Base-by-base conservation (phyloP, 345 rosid genomes). In the Punica granatum region DNA sequence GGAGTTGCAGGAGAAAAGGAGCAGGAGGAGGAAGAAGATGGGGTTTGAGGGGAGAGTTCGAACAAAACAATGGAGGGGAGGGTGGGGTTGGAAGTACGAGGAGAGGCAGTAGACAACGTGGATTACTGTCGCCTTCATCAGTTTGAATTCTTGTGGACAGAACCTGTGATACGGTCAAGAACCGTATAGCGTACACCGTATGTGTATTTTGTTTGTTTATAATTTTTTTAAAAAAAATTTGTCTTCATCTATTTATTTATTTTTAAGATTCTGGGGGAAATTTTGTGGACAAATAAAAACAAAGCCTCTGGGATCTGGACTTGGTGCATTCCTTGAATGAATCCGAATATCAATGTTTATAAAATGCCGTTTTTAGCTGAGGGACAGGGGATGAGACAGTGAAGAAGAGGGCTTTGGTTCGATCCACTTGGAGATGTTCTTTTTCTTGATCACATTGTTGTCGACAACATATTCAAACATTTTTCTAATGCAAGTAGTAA, bases 1-100 rank as follows among this genome's bases (percentile, higher is more conserved):
- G 88, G 61, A 77, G 90, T 84, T 88, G 92, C 86, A 73, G 75
- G 61, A 60, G 64, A 19, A 9, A 33, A 36, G 33, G 56, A 8
- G 31, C 25, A 61, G 41, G 23, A 34, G 25, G 81, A 63, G 15
- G 82, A 63, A 42, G 76, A 43, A 56, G 66, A 42, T 60, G 74
- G 54, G 63, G 42, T 41, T 14, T 11, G 30, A 14, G 53, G 39
- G 25, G 39, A 9, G 18, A 18, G 16, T n/a, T 33, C 18, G 9
- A 32, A 18, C 2, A 23, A 31, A 53, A 21, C 15, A 16, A 31
- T 23, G 33, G 13, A 15, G 23, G 60, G 42, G n/a, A 42, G 44
- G 63, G 30, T 64, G 60, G 34, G 44, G 10, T 60, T 5, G 23
- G 56, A 30, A 59, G 37, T 51, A 23, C 59, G 59, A 53, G 30